phyloP scores from a whole-genome alignment of 441 rosid species.

The Pelargonium fulgidum region DNA sequence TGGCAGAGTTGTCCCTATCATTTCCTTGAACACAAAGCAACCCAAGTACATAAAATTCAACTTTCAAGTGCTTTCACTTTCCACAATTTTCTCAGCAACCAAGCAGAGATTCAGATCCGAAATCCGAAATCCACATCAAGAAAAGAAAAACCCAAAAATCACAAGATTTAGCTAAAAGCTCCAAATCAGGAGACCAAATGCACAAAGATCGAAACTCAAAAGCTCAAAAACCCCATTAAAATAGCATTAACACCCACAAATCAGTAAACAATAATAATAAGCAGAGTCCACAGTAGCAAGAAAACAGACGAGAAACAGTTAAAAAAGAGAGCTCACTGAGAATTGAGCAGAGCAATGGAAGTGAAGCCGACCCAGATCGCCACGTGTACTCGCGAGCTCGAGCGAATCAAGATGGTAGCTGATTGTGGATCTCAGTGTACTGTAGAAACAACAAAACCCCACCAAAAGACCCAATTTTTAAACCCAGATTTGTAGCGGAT shows the following conservation, averaged over 20 bases:
- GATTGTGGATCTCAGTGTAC: conserved; percentile 42
- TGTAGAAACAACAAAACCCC: conserved; percentile 15
- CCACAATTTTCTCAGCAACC: conserved; percentile 23
- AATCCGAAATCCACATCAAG: not conserved
- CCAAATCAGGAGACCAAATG: conserved; percentile 22
- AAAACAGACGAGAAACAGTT: conserved; percentile 10
- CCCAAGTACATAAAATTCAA: conserved; percentile 1
- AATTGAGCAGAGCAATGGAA: conserved; percentile 38
- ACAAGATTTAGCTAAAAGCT: conserved; percentile 20
- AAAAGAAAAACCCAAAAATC: conserved; percentile 16
- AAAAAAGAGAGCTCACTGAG: conserved; percentile 41
- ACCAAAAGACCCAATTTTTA: conserved; percentile 6
- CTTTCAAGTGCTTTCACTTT: conserved; percentile 21
- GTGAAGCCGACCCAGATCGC: conserved; percentile 47
- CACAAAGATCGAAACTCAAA: conserved; percentile 35
- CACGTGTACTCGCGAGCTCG: conserved; percentile 39
- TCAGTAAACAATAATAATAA: conserved; percentile 14
- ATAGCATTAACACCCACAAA: conserved; percentile 14
- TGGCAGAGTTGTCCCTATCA: conserved; percentile 19
- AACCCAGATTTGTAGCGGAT: not conserved
- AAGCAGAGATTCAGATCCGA: conserved; percentile 19
- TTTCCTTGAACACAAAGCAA: conserved; percentile 24
- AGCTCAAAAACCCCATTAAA: conserved; percentile 17
- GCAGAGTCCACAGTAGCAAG: conserved; percentile 9
- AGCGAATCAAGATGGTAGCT: conserved; percentile 45